Percentiles rank a stretch among this genome's conserved stretches.
Conservation (phyloP, 1,284 basidiomycete species). For the Microbotryum silenes-acaulis region DNA sequence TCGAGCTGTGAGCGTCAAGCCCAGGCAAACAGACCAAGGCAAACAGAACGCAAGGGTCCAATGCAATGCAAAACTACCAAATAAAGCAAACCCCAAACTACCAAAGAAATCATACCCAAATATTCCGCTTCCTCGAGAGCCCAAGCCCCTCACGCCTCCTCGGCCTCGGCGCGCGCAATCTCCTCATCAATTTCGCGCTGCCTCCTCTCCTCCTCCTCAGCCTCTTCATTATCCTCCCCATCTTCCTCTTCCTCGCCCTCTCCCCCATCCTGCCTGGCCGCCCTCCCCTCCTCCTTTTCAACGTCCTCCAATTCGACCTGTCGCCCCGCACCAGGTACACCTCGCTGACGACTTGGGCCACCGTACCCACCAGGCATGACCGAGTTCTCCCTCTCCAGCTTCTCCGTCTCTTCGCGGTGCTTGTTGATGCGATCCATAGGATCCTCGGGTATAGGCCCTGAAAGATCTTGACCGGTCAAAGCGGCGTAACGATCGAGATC, state of each 20-base stretch:
- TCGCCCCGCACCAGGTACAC: not conserved
- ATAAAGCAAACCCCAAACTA: no score
- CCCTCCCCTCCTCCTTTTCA: slow-evolving; percentile 2
- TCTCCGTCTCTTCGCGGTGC: slow-evolving; percentile 14
- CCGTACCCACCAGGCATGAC: not conserved
- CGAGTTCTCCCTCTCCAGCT: slow-evolving; percentile 1
- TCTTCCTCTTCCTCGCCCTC: slow-evolving; percentile 15
- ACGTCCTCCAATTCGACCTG: not conserved
- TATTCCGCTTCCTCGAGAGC: not conserved
- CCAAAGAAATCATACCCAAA: no score
- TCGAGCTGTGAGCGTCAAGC: no score
- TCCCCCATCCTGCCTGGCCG: slow-evolving; percentile 1
- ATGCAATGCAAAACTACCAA: no score
- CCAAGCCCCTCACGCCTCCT: not conserved
- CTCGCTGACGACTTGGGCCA: slow-evolving; percentile 4
- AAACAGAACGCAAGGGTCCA: no score
- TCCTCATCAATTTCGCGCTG: slow-evolving; percentile 5
- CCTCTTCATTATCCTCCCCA: slow-evolving; percentile 9
- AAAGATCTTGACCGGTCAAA: slow-evolving; percentile 25
- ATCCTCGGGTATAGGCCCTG: slow-evolving; percentile 30
- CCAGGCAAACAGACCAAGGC: no score
- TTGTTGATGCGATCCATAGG: slow-evolving; percentile 32
- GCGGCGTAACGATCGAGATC: slow-evolving; percentile 27
- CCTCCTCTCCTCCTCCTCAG: slow-evolving; percentile 7
- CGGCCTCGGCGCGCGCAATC: not conserved